Percentiles rank a stretch among this genome's conserved stretches.
These are phyloP conservation scores for Asclepias syriaca DNA, from an alignment of 257 asterid genomes.

Conservation along the genomic window DNA sequence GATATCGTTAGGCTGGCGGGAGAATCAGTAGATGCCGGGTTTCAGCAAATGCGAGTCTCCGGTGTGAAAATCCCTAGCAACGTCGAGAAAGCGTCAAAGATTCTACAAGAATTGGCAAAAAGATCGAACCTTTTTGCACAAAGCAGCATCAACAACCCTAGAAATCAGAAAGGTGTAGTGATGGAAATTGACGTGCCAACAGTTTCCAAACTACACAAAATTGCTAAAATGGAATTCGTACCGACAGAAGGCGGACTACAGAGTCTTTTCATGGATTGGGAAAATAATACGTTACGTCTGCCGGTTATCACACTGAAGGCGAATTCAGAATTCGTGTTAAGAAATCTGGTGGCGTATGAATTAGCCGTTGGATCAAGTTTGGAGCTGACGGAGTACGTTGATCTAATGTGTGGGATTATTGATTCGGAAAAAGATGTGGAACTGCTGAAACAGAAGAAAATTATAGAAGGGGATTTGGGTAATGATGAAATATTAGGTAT, in stretches of 20 bases:
- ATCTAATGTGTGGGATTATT: conserved; percentile 22
- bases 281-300: neutral
- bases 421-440: conserved; percentile 17
- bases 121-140: neutral
- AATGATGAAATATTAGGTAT: conserved; percentile 9
- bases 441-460: neutral
- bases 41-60: too few relatives aligned
- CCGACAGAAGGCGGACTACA: conserved; percentile 25
- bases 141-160: neutral
- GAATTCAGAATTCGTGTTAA: conserved; percentile 12
- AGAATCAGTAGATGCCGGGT: neutral
- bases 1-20: neutral
- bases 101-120: neutral
- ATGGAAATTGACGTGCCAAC: conserved; percentile 33
- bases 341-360: conserved; percentile 27
- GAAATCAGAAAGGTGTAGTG: neutral
- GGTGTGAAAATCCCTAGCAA: neutral
- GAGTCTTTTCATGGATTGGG: neutral
- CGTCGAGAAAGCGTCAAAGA: neutral
- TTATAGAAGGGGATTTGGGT: conserved; percentile 6
- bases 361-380: conserved; percentile 10
- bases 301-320: neutral
- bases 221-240: conserved; percentile 21
- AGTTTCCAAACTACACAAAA: conserved; percentile 23
- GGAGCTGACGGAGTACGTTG: conserved; percentile 15